These are phyloP conservation scores for Backusella luteola DNA, from an alignment of 192 early-diverging fungal genomes.

Conservation along the genomic window DNA sequence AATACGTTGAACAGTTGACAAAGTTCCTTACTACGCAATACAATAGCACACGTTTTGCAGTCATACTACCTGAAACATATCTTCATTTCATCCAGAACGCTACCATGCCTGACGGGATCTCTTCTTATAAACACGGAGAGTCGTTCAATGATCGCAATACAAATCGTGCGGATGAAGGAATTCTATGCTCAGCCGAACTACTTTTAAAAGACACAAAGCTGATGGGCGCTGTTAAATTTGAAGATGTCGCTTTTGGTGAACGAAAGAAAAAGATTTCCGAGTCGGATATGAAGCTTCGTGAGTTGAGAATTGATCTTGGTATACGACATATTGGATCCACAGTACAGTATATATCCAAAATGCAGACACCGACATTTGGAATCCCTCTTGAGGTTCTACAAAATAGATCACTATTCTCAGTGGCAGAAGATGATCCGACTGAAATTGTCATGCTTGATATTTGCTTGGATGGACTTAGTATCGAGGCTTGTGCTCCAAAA, in stretches of 20 bases:
- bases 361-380: conserved; percentile 43
- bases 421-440: conserved; percentile 33
- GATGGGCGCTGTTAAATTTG: conserved; percentile 48
- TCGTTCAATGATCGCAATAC: conserved; percentile 44
- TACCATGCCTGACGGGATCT: conserved; percentile 56
- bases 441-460: conserved; percentile 54
- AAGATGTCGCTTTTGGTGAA: conserved; percentile 50
- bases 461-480: conserved; percentile 37
- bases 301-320: conserved; percentile 52
- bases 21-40: conserved; percentile 46
- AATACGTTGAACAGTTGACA: conserved; percentile 58
- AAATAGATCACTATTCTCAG: conserved; percentile 6
- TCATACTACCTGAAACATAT: conserved; percentile 55
- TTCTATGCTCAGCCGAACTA: conserved; percentile 64
- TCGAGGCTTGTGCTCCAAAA: conserved; percentile 43
- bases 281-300: conserved; percentile 45
- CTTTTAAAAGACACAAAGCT: conserved; percentile 51
- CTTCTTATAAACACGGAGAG: conserved; percentile 46
- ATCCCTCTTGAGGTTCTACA: conserved; percentile 55
- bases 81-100: conserved; percentile 74
- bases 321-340: conserved; percentile 53
- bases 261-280: conserved; percentile 44
- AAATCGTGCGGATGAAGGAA: conserved; percentile 54
- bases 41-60: conserved; percentile 51
- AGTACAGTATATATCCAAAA: conserved; percentile 50